Base-by-base conservation (phyloP, 2,329 filamentous ascomycete species). In the Neopestalotiopsis clavispora region DNA sequence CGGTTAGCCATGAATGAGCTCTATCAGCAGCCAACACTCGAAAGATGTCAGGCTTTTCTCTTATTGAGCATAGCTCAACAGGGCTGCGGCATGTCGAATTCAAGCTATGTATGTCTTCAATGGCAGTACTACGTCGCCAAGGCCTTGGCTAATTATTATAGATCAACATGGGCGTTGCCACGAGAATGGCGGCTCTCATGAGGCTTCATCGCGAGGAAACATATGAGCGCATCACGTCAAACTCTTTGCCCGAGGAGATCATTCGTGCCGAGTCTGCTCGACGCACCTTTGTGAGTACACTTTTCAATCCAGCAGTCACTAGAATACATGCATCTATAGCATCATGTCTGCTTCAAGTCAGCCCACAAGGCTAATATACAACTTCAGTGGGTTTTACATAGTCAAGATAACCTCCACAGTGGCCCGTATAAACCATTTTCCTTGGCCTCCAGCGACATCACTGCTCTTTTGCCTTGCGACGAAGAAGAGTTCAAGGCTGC, bases 21-120 rank as follows among this genome's bases (percentile, higher is more conserved):
- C 23, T 89, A 89, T 72, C 78, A 83, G 52, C 83, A 84, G 66
- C 84, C 87, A 0, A 87, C 83, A 0, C 74, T 90, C 20, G 86
- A 89, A 72, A 80, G 84, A 56, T 89, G 86, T 65, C 87, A 90
- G 75, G 87, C 84, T 1, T 89, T 89, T 69, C 89, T 89, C 71
- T 77, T 90, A 3, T 78, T 90, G 17, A 88, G 86, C 72, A 85
- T 90, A 67, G 86, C 87, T 4, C 87, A 90, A 71, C 87, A 89
- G 73, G 86, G 86, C 14, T 87, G 84, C 66, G 87, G 85, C 0
- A 78, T 85, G 71, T 84, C 82, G 56, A 86, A 87, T 65, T 81
- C 80, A 66, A 89, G 87, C 75, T 87, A 86, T 71, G 86, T 88
- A 75, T 74, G 86, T 79, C 6, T 38, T 4, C 6, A 7, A 20